Base-by-base conservation (phyloP, 306 rosid genomes). In the Morella rubra region DNA sequence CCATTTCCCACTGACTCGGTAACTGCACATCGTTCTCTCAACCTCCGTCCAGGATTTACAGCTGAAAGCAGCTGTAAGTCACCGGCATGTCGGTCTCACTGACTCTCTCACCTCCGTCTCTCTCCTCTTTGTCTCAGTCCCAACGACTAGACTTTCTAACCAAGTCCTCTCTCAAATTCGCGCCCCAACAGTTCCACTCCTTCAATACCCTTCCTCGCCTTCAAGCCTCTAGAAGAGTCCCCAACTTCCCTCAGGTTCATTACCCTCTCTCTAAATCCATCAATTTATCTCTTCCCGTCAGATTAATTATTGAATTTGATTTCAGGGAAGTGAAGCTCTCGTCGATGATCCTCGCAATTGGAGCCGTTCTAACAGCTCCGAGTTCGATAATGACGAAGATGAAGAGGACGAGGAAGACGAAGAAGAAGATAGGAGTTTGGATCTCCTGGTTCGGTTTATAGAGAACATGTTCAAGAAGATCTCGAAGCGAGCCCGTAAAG, bases 371-470 rank as follows among this genome's bases (percentile, higher is more conserved):
- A 76, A 81, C 78, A 56, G 61, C 10, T 51, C 80, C 44, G 81
- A 86, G 6, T 64, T 81, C 60, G 78, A 71, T 8, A 72, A 56
- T 0, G 87, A 83, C 0, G 88, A 85, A 0, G 91, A 84, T 1
- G 93, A 88, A 0, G 93, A 85, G 0, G 86, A 85, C 0, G 90
- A 74, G 0, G 91, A 82, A 0, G 85, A 89, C 0, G 86, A 84
- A 0, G 96, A 90, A 6, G 96, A 87, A 61, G 96, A 92, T 70
- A 85, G 96, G 78, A 92, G 93, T 60, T 80, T 90, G 77, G 97
- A 92, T 84, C 82, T 92, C 14, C 70, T 92, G 62, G 83, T 83
- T 69, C 89, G 83, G 82, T 92, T 92, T 80, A 78, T 92, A 50
- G 85, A 86, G 81, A 92, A 85, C 73, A 73, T 92, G 59, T 92